phyloP scores from a whole-genome alignment of 805 yeast genomes.

The Saccharomycopsis olivae region DNA sequence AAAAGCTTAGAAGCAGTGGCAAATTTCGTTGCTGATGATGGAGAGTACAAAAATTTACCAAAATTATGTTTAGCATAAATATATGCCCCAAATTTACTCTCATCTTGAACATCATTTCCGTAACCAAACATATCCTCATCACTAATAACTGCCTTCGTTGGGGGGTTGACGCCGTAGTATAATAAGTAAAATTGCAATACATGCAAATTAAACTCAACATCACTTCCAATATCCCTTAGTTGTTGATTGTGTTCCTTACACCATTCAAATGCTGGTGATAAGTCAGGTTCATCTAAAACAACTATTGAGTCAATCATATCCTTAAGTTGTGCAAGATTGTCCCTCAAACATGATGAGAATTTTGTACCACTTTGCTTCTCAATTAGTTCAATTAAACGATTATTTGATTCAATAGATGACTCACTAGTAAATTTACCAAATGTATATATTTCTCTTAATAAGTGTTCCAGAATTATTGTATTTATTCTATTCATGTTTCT shows the following conservation, averaged over 20 bases:
- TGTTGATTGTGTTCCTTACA: conserved; percentile 20
- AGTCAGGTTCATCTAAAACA: conserved; percentile 14
- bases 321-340: conserved; percentile 1
- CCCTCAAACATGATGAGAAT: neutral
- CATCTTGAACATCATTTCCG: conserved; percentile 3
- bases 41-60: conserved; percentile 2
- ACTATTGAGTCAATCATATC: conserved; percentile 6
- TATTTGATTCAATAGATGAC: neutral
- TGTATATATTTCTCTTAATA: neutral
- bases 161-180: conserved; percentile 14
- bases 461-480: conserved; percentile 14
- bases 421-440: neutral
- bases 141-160: neutral
- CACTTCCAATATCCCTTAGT: conserved; percentile 23
- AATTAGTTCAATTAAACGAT: conserved; percentile 1
- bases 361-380: conserved; percentile 6
- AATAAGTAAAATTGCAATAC: conserved; percentile 25
- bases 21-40: neutral
- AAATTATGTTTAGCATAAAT: conserved; percentile 11
- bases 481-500: conserved; percentile 13
- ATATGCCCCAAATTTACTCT: conserved; percentile 12
- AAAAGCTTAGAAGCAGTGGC: conserved; percentile 6
- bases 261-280: conserved; percentile 26
- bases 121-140: neutral
- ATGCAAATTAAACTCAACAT: conserved; percentile 26